A percentile compares a stretch with the other conserved stretches of the same genome.
Conservation (phyloP, 2,329 filamentous ascomycete genomes). For the Fusarium pseudocircinatum region DNA sequence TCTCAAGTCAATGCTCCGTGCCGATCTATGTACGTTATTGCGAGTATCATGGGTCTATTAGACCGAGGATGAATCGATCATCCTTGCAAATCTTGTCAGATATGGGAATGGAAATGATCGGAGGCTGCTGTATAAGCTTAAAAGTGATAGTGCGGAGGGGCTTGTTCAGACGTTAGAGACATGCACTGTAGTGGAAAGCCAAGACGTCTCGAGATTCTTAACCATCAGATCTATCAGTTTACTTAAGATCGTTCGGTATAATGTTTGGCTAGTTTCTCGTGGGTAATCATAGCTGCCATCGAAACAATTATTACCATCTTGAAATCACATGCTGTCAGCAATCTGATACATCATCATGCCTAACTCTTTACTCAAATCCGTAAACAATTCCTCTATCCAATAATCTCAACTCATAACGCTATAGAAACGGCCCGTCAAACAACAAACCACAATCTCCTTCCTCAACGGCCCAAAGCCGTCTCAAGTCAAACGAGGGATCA, state of each 20-base stretch:
- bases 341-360: not conserved
- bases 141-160: constrained; percentile 9
- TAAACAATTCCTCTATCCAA: not conserved
- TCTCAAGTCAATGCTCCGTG: not conserved
- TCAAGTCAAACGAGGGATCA: not conserved
- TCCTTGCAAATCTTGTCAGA: not conserved
- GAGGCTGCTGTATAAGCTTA: constrained; percentile 17
- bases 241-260: accelerated
- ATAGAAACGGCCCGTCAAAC: not conserved
- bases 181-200: not conserved
- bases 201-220: not conserved
- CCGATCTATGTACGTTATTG: not conserved
- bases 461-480: not conserved
- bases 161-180: not conserved
- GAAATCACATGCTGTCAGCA: not conserved
- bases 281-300: not conserved
- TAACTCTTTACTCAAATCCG: not conserved
- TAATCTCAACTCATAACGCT: not conserved
- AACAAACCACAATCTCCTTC: not conserved
- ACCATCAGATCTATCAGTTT: not conserved
- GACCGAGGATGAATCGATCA: constrained; percentile 2
- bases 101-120: constrained; percentile 25
- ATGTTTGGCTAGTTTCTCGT: accelerated
- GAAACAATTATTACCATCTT: not conserved
- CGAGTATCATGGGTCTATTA: not conserved